Percentiles rank a stretch among this genome's conserved stretches.
These are phyloP conservation scores for Cercis canadensis DNA, from an alignment of 306 rosid genomes.

Conservation along the genomic window DNA sequence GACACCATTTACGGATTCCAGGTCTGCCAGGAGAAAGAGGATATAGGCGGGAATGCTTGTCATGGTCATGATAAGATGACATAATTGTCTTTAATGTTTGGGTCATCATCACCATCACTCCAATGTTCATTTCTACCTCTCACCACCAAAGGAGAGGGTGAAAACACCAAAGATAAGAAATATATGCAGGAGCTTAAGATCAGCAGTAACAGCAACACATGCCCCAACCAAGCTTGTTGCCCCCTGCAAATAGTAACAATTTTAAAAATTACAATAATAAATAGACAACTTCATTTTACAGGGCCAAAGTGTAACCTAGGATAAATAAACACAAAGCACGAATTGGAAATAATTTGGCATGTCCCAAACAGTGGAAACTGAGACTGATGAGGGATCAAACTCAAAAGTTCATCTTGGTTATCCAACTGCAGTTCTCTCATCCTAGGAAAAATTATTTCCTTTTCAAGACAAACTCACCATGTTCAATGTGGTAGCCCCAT, in stretches of 20 bases:
- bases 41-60: slow-evolving; percentile 43
- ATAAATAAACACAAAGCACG: not conserved
- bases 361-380: not conserved
- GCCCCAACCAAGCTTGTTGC: slow-evolving; percentile 31
- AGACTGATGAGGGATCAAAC: slow-evolving; percentile 24
- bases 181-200: slow-evolving; percentile 20
- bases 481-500: too few species aligned
- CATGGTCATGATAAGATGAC: slow-evolving; percentile 44
- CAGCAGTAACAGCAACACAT: slow-evolving; percentile 20
- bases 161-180: slow-evolving; percentile 22
- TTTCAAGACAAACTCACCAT: too few species aligned
- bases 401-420: slow-evolving; percentile 4
- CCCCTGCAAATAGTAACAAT: slow-evolving; percentile 38
- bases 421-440: slow-evolving; percentile 1
- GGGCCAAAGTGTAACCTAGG: not conserved
- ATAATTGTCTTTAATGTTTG: slow-evolving; percentile 46
- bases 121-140: slow-evolving; percentile 44
- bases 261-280: slow-evolving; percentile 29
- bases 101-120: slow-evolving; percentile 54
- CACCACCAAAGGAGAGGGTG: slow-evolving; percentile 28
- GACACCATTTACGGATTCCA: slow-evolving; percentile 55
- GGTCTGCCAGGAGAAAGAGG: slow-evolving; percentile 36
- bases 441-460: too few species aligned
- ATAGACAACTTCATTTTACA: not conserved
- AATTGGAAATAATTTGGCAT: slow-evolving; percentile 5